Conservation (phyloP, 805 yeast genomes). For the Kazachstania bromeliacearum region DNA sequence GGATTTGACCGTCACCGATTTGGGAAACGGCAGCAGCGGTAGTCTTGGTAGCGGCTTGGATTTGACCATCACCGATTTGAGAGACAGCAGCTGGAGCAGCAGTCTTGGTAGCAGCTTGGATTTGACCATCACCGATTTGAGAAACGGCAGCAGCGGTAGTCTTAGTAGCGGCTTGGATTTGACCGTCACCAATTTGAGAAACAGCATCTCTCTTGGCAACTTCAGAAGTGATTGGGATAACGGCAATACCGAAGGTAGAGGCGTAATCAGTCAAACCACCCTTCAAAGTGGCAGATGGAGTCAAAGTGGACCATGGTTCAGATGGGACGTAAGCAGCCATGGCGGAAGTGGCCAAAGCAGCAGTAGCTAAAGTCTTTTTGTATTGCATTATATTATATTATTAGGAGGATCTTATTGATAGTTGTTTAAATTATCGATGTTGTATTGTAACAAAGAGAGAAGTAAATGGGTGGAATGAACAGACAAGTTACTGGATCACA, state of each 20-base stretch:
- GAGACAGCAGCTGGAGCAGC: constrained; percentile 32
- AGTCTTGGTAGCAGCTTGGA: constrained; percentile 40
- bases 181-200: constrained; percentile 53
- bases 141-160: constrained; percentile 13
- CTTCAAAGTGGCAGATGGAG: constrained; percentile 47
- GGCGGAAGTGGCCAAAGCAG: constrained; percentile 40
- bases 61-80: constrained; percentile 36
- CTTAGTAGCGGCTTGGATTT: constrained; percentile 40
- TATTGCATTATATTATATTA: constrained; percentile 32
- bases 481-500: too few relatives aligned
- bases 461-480: too few relatives aligned
- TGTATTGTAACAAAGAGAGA: background rate
- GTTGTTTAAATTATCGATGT: background rate
- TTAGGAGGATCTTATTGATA: background rate
- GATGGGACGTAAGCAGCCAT: constrained; percentile 56
- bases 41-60: constrained; percentile 25
- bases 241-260: constrained; percentile 57
- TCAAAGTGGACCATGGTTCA: constrained; percentile 63
- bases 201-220: constrained; percentile 31
- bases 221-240: constrained; percentile 36
- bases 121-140: constrained; percentile 37
- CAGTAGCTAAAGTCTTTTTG: constrained; percentile 32
- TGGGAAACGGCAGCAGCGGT: constrained; percentile 28
- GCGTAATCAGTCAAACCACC: constrained; percentile 51
- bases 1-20: constrained; percentile 31